Evolutionary conservation across 2,329 filamentous ascomycete genomes (phyloP).

Genomic region (Trichoderma sp.): DNA sequence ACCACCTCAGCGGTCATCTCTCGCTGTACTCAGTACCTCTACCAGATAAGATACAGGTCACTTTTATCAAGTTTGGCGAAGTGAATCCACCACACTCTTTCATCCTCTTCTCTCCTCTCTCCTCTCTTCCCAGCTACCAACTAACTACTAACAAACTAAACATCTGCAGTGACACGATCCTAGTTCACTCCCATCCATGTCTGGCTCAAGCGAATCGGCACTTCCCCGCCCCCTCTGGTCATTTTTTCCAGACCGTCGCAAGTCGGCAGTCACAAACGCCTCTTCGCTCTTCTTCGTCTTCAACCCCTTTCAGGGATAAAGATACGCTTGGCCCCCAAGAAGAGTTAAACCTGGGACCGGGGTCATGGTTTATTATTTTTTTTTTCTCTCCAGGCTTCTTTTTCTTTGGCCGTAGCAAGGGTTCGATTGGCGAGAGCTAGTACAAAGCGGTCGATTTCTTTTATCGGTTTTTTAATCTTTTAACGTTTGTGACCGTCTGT

Average conservation of each 20-base stretch:
- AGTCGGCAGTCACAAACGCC: neutral
- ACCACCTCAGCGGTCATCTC: neutral
- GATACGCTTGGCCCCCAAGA: slow-evolving; percentile 14
- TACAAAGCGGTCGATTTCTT: neutral
- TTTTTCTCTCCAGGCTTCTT: neutral
- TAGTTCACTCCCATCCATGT: neutral
- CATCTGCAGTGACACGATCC: neutral
- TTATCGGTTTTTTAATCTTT: neutral
- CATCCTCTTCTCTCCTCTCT: neutral
- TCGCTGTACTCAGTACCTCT: neutral
- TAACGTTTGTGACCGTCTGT: neutral
- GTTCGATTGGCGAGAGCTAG: neutral
- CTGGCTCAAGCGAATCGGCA: neutral
- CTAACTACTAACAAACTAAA: too few species aligned
- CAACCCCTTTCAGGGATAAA: slow-evolving; percentile 15
- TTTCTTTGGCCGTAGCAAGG: neutral
- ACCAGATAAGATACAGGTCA: neutral
- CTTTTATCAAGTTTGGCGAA: neutral
- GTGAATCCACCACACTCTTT: neutral
- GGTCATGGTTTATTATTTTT: neutral
- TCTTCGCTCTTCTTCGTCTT: neutral
- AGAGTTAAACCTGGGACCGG: neutral
- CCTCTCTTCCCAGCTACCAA: neutral
- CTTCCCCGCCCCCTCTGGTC: neutral
- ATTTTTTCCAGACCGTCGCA: neutral